Evolutionary conservation across 2,329 filamentous ascomycete species (phyloP).

Genomic region (Paraconiothyrium brasiliense): DNA sequence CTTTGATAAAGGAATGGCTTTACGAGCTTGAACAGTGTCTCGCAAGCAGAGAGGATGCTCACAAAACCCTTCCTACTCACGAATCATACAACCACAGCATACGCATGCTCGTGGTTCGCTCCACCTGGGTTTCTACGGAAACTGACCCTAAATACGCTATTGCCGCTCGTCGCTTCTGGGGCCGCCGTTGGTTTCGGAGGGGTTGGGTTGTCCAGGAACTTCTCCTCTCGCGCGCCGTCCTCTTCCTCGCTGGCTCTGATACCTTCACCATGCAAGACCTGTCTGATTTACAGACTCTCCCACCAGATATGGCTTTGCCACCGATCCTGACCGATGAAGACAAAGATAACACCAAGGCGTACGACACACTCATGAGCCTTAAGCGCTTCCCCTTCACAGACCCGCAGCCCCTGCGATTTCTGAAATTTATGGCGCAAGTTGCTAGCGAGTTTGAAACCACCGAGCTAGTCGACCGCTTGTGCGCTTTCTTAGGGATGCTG

Average conservation of each 20-base stretch:
- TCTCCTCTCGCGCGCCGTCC: slow-evolving; percentile 16
- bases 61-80: slow-evolving; percentile 3
- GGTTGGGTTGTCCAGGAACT: slow-evolving; percentile 30
- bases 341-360: slow-evolving; percentile 11
- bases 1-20: slow-evolving; percentile 9
- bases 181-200: slow-evolving; percentile 10
- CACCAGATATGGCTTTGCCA: slow-evolving; percentile 6
- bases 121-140: slow-evolving; percentile 5
- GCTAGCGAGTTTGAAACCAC: slow-evolving; percentile 21
- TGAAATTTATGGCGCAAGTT: slow-evolving; percentile 21
- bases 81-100: slow-evolving; percentile 13
- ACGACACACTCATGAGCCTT: slow-evolving; percentile 24
- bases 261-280: slow-evolving; percentile 23
- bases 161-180: slow-evolving; percentile 21
- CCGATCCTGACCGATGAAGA: slow-evolving; percentile 8
- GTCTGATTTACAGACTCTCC: slow-evolving; percentile 20
- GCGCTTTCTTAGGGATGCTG: slow-evolving; percentile 25
- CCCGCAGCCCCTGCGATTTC: slow-evolving; percentile 23
- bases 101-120: slow-evolving; percentile 15
- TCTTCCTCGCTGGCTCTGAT: slow-evolving; percentile 19
- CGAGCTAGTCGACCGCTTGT: slow-evolving; percentile 21
- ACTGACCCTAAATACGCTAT: slow-evolving; percentile 9
- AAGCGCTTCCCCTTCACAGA: slow-evolving; percentile 23
- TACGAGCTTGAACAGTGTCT: slow-evolving; percentile 16
- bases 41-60: slow-evolving; percentile 5